Evolutionary conservation across 345 rosid genomes (phyloP).

Genomic region (Salix brachista): DNA sequence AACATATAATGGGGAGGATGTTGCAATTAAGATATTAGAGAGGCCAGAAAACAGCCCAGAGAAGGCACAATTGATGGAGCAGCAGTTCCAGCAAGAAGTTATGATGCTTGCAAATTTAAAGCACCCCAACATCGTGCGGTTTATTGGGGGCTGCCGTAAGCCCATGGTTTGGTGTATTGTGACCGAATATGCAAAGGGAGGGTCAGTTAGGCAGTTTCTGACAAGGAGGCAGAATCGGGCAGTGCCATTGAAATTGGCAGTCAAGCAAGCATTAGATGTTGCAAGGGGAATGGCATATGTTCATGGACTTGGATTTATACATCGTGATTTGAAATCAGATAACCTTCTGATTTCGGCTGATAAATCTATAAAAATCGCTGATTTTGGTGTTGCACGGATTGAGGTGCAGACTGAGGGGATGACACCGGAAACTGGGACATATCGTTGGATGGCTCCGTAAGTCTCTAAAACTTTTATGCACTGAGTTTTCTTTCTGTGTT

Average conservation of each 20-base stretch:
- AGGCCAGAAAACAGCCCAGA: slow-evolving; percentile 29
- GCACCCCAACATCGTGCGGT: slow-evolving; percentile 28
- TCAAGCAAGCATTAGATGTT: slow-evolving; percentile 32
- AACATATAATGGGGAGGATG: slow-evolving; percentile 31
- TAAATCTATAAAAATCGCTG: slow-evolving; percentile 29
- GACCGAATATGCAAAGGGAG: slow-evolving; percentile 33
- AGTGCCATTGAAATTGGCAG: slow-evolving; percentile 33
- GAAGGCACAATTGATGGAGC: slow-evolving; percentile 31
- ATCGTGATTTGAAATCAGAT: slow-evolving; percentile 31
- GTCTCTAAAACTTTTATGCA: not conserved
- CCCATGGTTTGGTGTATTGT: slow-evolving; percentile 36
- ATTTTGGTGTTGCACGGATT: slow-evolving; percentile 32
- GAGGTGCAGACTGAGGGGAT: slow-evolving; percentile 39
- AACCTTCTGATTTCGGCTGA: slow-evolving; percentile 26
- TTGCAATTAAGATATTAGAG: slow-evolving; percentile 30
- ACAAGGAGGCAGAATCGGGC: slow-evolving; percentile 20
- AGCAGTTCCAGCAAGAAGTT: slow-evolving; percentile 33
- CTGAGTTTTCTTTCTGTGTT: not conserved
- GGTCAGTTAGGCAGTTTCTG: slow-evolving; percentile 26
- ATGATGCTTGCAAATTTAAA: slow-evolving; percentile 28
- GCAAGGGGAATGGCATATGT: slow-evolving; percentile 33
- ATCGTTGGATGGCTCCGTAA: slow-evolving; percentile 39
- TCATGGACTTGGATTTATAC: slow-evolving; percentile 25
- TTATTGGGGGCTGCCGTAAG: slow-evolving; percentile 27
- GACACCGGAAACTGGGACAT: slow-evolving; percentile 35